These are phyloP conservation scores for Penicillium sp. DNA, from an alignment of 2,329 filamentous ascomycete species.

Conservation along the genomic window DNA sequence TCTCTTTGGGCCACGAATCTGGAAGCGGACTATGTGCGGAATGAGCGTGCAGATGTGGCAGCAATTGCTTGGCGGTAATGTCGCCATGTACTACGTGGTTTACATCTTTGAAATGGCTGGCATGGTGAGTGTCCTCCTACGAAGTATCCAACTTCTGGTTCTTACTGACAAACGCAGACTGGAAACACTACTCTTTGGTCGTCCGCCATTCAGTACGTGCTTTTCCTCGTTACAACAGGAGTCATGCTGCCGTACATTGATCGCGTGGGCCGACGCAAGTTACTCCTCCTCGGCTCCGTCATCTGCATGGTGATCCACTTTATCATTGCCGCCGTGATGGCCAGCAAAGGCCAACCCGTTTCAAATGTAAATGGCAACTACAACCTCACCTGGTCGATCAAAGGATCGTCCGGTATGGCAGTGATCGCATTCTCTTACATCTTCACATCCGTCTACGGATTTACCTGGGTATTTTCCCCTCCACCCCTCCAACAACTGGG, in stretches of 20 bases:
- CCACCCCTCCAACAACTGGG: neutral
- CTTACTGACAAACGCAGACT: constrained; percentile 23
- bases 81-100: constrained; percentile 62
- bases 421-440: constrained; percentile 67
- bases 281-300: constrained; percentile 51
- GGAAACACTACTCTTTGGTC: constrained; percentile 51
- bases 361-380: constrained; percentile 51
- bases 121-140: constrained; percentile 36
- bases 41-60: constrained; percentile 59
- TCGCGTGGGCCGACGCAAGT: constrained; percentile 50
- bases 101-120: constrained; percentile 64
- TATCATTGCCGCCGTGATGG: constrained; percentile 56
- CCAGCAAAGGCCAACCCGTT: constrained; percentile 49
- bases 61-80: constrained; percentile 59
- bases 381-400: constrained; percentile 50
- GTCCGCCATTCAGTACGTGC: constrained; percentile 59
- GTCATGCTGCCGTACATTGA: constrained; percentile 54
- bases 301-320: constrained; percentile 54
- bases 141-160: too few relatives aligned
- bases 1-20: constrained; percentile 51
- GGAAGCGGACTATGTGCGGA: constrained; percentile 56
- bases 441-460: constrained; percentile 38
- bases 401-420: constrained; percentile 54
- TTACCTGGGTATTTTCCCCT: constrained; percentile 41
- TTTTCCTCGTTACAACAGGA: constrained; percentile 57